These are phyloP conservation scores for Macrophomina pseudophaseolina DNA, from an alignment of 2,329 filamentous ascomycete species.

Conservation along the genomic window DNA sequence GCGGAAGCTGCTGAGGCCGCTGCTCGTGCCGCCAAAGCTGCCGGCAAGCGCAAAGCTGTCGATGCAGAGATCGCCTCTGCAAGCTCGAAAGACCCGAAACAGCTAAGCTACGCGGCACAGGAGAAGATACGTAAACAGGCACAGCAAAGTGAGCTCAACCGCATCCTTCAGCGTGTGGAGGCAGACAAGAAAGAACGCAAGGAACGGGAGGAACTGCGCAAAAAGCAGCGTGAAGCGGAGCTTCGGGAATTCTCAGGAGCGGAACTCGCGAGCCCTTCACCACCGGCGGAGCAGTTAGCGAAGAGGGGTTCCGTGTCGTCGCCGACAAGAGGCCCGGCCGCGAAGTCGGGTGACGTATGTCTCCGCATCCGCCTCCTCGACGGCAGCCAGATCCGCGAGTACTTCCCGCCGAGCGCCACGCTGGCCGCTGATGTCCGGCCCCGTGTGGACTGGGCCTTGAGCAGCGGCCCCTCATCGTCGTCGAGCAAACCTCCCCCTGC, in stretches of 20 bases:
- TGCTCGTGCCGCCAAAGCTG: slow-evolving; percentile 34
- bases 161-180: slow-evolving; percentile 76
- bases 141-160: slow-evolving; percentile 69
- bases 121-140: slow-evolving; percentile 68
- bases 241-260: slow-evolving; percentile 12
- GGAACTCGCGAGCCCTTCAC: neutral
- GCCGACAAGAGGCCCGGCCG: slow-evolving; percentile 34
- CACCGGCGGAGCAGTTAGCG: neutral
- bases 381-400: slow-evolving; percentile 75
- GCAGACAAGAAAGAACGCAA: slow-evolving; percentile 74
- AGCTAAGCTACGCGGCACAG: slow-evolving; percentile 56
- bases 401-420: slow-evolving; percentile 69
- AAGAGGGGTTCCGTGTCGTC: slow-evolving; percentile 15
- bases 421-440: slow-evolving; percentile 70
- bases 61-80: slow-evolving; percentile 43
- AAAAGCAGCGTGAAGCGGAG: slow-evolving; percentile 38
- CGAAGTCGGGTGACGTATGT: slow-evolving; percentile 40
- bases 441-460: slow-evolving; percentile 73
- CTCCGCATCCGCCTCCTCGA: slow-evolving; percentile 85
- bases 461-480: slow-evolving; percentile 10
- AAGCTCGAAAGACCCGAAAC: slow-evolving; percentile 45
- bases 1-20: slow-evolving; percentile 33
- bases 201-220: slow-evolving; percentile 41
- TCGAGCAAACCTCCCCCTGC: slow-evolving; percentile 32
- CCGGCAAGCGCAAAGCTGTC: slow-evolving; percentile 51